A percentile compares a stretch with the other conserved stretches of the same genome.
Conservation (phyloP, 1,139 yeast species). For the Casaregolazyma lundiana region DNA sequence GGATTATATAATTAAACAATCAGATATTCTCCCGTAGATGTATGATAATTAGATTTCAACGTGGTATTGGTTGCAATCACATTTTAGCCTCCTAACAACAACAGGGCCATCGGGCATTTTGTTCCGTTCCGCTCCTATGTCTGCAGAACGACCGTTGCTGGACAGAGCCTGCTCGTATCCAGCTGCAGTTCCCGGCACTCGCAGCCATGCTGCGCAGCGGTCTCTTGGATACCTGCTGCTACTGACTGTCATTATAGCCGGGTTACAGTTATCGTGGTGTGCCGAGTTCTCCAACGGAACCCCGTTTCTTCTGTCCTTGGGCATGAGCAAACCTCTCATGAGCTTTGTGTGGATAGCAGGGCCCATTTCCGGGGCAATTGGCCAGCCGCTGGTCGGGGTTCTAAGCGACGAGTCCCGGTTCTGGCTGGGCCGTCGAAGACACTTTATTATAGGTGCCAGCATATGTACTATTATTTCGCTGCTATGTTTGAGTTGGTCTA, state of each 20-base stretch:
- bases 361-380: constrained; percentile 57
- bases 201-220: constrained; percentile 35
- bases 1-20: too few species aligned
- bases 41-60: too few species aligned
- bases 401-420: constrained; percentile 47
- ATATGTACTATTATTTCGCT: constrained; percentile 43
- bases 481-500: constrained; percentile 44
- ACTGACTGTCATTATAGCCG: constrained; percentile 47
- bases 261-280: constrained; percentile 51
- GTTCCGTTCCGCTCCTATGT: too few species aligned
- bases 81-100: too few species aligned
- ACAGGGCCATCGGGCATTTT: too few species aligned
- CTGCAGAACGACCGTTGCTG: not conserved
- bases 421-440: constrained; percentile 47
- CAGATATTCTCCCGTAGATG: too few species aligned
- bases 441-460: constrained; percentile 51
- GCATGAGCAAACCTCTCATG: constrained; percentile 48
- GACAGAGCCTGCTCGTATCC: not conserved
- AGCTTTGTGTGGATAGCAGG: constrained; percentile 62
- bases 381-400: constrained; percentile 57
- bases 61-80: too few species aligned
- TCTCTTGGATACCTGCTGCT: constrained; percentile 41
- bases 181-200: not conserved
- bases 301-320: constrained; percentile 46
- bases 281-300: constrained; percentile 54